Evolutionary conservation across 2,329 filamentous ascomycete genomes (phyloP).

Genomic region (Xylariaceae sp.): DNA sequence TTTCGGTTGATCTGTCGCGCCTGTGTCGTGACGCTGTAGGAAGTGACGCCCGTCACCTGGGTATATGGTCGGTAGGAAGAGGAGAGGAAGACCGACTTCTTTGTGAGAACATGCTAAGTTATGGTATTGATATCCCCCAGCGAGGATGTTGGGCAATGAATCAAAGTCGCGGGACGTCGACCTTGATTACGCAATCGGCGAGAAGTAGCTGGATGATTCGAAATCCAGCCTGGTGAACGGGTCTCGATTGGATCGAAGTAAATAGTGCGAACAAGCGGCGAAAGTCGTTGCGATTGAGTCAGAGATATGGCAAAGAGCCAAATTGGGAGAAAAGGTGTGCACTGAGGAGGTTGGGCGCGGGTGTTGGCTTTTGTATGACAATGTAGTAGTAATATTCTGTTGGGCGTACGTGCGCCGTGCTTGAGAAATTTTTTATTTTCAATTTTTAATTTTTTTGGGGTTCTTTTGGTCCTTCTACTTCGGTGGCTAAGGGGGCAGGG

Average conservation of each 20-base stretch:
- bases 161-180: slow-evolving; percentile 46
- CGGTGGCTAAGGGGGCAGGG: slow-evolving; percentile 19
- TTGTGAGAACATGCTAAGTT: slow-evolving; percentile 62
- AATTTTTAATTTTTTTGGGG: slow-evolving; percentile 12
- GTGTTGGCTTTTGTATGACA: slow-evolving; percentile 29
- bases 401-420: slow-evolving; percentile 11
- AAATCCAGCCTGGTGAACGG: slow-evolving; percentile 40
- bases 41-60: slow-evolving; percentile 63
- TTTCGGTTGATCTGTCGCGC: slow-evolving; percentile 44
- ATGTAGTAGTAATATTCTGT: slow-evolving; percentile 12
- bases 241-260: slow-evolving; percentile 22
- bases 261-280: slow-evolving; percentile 25
- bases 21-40: slow-evolving; percentile 54
- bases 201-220: slow-evolving; percentile 48
- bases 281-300: slow-evolving; percentile 30
- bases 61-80: slow-evolving; percentile 66
- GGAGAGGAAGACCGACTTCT: slow-evolving; percentile 59
- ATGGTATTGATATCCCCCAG: slow-evolving; percentile 47
- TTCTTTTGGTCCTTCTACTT: not conserved
- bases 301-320: slow-evolving; percentile 41
- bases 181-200: slow-evolving; percentile 42
- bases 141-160: slow-evolving; percentile 40
- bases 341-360: slow-evolving; percentile 35
- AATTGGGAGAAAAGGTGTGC: slow-evolving; percentile 35
- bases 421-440: slow-evolving; percentile 21